Evolutionary conservation across 2,329 filamentous ascomycete genomes (phyloP).

Genomic region (Cryphonectria naterciae): DNA sequence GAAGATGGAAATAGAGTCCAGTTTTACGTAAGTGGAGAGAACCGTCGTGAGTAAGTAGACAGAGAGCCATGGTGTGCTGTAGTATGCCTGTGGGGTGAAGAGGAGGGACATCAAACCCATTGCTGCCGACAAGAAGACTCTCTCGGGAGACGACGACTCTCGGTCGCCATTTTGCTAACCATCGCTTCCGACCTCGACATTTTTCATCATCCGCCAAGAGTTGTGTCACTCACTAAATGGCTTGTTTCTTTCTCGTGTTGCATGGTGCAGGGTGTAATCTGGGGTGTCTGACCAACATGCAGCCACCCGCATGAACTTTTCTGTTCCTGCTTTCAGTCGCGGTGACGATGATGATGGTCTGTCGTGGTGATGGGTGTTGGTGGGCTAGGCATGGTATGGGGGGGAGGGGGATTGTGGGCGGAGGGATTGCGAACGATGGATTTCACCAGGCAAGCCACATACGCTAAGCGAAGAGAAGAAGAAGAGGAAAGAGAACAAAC

Average conservation of each 20-base stretch:
- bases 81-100: neutral
- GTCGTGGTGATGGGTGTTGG: neutral
- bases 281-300: slow-evolving; percentile 5
- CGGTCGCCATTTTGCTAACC: neutral
- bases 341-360: neutral
- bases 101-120: neutral
- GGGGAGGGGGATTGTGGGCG: neutral
- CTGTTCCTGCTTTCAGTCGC: neutral
- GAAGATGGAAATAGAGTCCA: neutral
- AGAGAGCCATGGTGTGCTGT: neutral
- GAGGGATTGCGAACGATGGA: neutral
- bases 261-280: neutral
- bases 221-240: neutral
- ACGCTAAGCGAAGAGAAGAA: neutral
- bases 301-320: slow-evolving; percentile 2
- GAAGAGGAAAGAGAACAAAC: neutral
- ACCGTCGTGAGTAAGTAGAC: neutral
- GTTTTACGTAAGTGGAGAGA: neutral
- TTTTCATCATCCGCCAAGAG: neutral
- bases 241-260: neutral
- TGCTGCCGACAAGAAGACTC: neutral
- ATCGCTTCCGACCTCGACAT: neutral
- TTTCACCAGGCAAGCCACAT: neutral
- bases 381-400: neutral
- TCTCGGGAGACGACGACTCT: neutral